Conservation (phyloP, 768 basidiomycete genomes). For the Mycena filopes region DNA sequence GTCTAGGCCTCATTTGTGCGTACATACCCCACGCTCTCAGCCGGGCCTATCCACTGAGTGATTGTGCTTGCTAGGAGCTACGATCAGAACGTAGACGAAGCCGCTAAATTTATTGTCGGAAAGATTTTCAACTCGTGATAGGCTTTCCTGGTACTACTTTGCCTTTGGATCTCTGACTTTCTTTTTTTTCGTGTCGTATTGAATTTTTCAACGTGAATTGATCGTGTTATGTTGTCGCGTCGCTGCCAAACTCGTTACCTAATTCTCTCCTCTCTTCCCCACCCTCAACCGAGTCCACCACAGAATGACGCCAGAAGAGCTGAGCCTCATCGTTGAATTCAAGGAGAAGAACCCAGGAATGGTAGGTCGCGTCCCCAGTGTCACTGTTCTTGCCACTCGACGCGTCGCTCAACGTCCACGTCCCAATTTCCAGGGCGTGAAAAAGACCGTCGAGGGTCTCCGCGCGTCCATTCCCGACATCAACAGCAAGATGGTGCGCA, state of each 20-base stretch:
- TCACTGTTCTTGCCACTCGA: not conserved
- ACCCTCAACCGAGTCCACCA: too few species aligned
- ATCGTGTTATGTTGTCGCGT: too few species aligned
- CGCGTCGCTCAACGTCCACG: too few species aligned
- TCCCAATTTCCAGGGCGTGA: not conserved
- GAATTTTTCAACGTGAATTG: too few species aligned
- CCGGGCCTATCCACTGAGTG: too few species aligned
- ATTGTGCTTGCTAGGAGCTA: not conserved
- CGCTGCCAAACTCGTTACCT: too few species aligned
- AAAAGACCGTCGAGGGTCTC: not conserved
- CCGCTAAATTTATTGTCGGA: not conserved
- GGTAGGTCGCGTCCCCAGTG: not conserved
- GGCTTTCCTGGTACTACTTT: too few species aligned
- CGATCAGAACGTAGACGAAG: not conserved
- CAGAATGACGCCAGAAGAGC: not conserved
- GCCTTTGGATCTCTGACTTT: too few species aligned
- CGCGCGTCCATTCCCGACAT: not conserved
- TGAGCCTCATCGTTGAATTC: not conserved
- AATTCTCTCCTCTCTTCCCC: too few species aligned
- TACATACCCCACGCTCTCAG: too few species aligned
- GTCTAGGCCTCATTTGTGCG: not conserved
- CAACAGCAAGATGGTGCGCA: not conserved
- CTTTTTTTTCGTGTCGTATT: too few species aligned
- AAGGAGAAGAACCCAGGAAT: not conserved
- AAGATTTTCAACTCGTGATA: too few species aligned